These are phyloP conservation scores for Endothia cerciana DNA, from an alignment of 2,329 filamentous ascomycete genomes.

Conservation along the genomic window DNA sequence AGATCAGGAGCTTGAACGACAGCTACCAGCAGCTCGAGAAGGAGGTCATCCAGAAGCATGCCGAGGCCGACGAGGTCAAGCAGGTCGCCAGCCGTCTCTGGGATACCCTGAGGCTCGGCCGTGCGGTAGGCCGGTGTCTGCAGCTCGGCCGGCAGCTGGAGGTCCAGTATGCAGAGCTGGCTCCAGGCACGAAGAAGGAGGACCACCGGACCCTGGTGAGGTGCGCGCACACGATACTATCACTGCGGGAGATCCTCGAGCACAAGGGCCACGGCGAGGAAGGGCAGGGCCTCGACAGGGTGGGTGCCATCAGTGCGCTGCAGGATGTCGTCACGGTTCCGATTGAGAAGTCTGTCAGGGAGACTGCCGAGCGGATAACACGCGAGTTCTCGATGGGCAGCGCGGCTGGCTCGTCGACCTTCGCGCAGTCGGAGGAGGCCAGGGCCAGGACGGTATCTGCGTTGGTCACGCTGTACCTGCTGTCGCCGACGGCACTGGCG, in stretches of 20 bases:
- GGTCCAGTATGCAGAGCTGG: conserved; percentile 75
- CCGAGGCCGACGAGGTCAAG: conserved; percentile 81
- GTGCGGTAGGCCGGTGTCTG: conserved; percentile 77
- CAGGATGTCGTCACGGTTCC: conserved; percentile 69
- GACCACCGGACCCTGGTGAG: conserved; percentile 81
- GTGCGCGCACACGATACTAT: conserved; percentile 78
- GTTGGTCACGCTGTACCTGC: conserved; percentile 75
- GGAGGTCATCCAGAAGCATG: conserved; percentile 84
- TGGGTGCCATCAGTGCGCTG: conserved; percentile 73
- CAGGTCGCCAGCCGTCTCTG: conserved; percentile 78
- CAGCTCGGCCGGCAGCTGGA: conserved; percentile 85
- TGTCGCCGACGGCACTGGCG: conserved; percentile 68
- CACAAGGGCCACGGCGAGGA: conserved; percentile 72
- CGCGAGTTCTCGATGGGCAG: conserved; percentile 78
- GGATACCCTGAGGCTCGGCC: conserved; percentile 76
- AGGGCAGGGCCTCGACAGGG: conserved; percentile 72
- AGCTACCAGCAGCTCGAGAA: conserved; percentile 85
- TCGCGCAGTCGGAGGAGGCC: conserved; percentile 72
- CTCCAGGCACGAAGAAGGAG: conserved; percentile 56
- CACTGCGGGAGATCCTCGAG: conserved; percentile 72
- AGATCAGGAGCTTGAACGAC: conserved; percentile 79
- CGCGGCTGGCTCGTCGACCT: conserved; percentile 46
- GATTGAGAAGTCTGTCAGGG: conserved; percentile 73
- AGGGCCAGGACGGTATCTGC: conserved; percentile 75
- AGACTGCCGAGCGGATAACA: conserved; percentile 76